These are phyloP conservation scores for Mycogone perniciosa DNA, from an alignment of 2,329 filamentous ascomycete genomes.

Conservation along the genomic window DNA sequence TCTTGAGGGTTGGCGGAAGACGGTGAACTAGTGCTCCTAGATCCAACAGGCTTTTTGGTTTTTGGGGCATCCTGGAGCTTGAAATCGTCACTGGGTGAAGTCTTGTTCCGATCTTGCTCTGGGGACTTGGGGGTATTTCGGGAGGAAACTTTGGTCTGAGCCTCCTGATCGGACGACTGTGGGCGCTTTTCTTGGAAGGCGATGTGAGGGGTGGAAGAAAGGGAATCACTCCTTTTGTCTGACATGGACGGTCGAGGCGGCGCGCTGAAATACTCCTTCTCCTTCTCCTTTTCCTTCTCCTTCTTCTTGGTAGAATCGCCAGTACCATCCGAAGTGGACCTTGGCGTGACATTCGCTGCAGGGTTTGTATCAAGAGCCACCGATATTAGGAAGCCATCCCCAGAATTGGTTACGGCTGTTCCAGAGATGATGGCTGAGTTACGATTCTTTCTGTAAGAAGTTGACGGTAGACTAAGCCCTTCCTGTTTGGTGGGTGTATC, in stretches of 20 bases:
- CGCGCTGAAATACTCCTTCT: conserved; percentile 55
- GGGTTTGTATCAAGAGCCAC: conserved; percentile 68
- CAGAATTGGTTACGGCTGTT: conserved; percentile 44
- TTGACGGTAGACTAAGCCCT: conserved; percentile 64
- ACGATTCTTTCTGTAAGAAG: conserved; percentile 70
- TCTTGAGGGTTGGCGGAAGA: conserved; percentile 34
- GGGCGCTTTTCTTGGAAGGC: conserved; percentile 82
- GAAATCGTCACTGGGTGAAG: conserved; percentile 47
- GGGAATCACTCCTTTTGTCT: conserved; percentile 44
- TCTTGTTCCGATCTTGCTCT: conserved; percentile 21
- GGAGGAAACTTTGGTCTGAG: conserved; percentile 43
- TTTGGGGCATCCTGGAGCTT: conserved; percentile 77
- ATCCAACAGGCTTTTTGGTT: conserved; percentile 42
- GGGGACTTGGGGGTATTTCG: conserved; percentile 42
- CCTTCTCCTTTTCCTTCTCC: conserved; percentile 47
- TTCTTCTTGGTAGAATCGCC: conserved; percentile 40
- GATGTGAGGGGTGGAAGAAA: conserved; percentile 72
- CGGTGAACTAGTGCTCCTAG: conserved; percentile 38
- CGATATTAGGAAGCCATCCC: conserved; percentile 69
- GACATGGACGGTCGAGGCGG: conserved; percentile 34
- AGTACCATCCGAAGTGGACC: conserved; percentile 44
- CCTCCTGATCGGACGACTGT: conserved; percentile 53
- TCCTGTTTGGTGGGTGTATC: conserved; percentile 40
- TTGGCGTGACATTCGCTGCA: conserved; percentile 47
- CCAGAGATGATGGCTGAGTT: conserved; percentile 60